Evolutionary conservation across 1,284 basidiomycete genomes (phyloP).

Genomic region (Phellinidium pouzarii): DNA sequence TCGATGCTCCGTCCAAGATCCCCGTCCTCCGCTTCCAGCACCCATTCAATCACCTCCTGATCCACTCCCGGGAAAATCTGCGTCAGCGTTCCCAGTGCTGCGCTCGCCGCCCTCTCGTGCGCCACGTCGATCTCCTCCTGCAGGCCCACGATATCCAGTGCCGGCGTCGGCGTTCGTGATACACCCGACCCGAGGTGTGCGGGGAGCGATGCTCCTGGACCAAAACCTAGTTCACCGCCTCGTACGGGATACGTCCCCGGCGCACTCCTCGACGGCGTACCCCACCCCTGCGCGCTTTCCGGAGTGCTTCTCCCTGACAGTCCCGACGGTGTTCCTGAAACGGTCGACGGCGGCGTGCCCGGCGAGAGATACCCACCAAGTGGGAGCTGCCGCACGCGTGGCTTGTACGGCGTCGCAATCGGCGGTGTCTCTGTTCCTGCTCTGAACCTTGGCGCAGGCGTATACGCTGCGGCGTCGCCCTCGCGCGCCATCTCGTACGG

Average conservation of each 20-base stretch:
- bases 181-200: conserved; percentile 29
- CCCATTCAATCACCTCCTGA: conserved; percentile 76
- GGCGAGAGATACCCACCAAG: conserved; percentile 22
- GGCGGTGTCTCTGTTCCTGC: conserved; percentile 31
- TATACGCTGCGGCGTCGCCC: conserved; percentile 29
- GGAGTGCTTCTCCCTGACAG: conserved; percentile 13
- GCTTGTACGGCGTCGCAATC: conserved; percentile 68
- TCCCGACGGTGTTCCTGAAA: neutral
- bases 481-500: conserved; percentile 22
- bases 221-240: neutral
- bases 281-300: neutral
- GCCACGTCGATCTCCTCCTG: conserved; percentile 72
- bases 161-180: conserved; percentile 63
- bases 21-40: conserved; percentile 81
- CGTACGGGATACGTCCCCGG: conserved; percentile 5
- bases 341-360: conserved; percentile 14
- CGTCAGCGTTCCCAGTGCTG: conserved; percentile 63
- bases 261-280: conserved; percentile 12
- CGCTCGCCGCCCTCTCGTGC: conserved; percentile 59
- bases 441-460: conserved; percentile 29
- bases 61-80: conserved; percentile 87
- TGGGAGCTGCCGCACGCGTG: conserved; percentile 50
- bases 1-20: conserved; percentile 89
- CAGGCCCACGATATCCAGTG: conserved; percentile 60
- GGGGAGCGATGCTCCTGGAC: conserved; percentile 21